Base-by-base conservation (phyloP, 106 monocot genomes). In the Iris macrosiphon region DNA sequence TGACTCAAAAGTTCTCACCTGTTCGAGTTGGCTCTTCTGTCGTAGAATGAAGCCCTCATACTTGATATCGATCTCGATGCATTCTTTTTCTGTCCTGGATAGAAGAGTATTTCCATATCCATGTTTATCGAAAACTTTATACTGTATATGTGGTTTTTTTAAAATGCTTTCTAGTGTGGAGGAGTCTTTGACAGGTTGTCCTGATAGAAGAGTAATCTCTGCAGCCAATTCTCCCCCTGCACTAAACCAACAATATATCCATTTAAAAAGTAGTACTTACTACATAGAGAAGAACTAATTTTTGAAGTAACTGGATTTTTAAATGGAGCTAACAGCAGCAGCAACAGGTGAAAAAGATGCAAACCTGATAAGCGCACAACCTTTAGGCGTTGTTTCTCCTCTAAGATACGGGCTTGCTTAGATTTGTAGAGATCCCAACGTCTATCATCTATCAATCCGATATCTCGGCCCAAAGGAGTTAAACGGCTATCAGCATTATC, bases 11-110 rank as follows among this genome's bases (percentile, higher is more conserved):
- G 37, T 28, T 28, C 8, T 9, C 45, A 98, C 98, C 87, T 98
- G 98, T 57, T 98, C 83, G 33, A 98, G 83, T 38, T 98, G 98
- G 58, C 80, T 98, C 61, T 81, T 71, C 59, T 91, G 91, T 25
- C 98, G 90, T 39, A 66, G 30, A 39, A 98, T 87, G 61, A 98
- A 98, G 7, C 98, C 98, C 40, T 81, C 98, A 31, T 98, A 98
- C 56, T 98, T 98, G 44, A 98, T 91, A 70, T 98, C 98, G 73
- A 98, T 87, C 73, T 98, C 98, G n/a, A 98, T 91, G 37, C 98
- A 98, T 49, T 91, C 91, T 78, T 98, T 98, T 77, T 98, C 98
- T 54, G 64, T 80, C 64, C 64, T 80, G 19, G 82, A 78, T 4
- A 98, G 70, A 72, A 59, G 69, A 31, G 71, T 63, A 52, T 80